phyloP scores from a whole-genome alignment of 106 monocot genomes.

The Dioscorea zingiberensis region DNA sequence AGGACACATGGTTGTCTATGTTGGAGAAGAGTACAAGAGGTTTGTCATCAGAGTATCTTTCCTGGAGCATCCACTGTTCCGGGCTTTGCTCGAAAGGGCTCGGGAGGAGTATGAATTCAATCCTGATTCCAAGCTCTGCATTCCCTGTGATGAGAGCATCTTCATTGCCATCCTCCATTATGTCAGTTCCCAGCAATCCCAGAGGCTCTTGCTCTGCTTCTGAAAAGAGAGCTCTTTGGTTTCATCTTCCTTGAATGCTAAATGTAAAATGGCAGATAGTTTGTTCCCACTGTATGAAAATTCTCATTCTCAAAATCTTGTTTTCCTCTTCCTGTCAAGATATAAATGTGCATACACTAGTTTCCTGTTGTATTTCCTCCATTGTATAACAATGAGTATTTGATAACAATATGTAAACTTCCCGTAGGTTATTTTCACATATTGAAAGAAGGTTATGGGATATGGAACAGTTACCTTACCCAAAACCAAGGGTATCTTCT shows the following conservation, averaged over 20 bases:
- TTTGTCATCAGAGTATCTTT: constrained; percentile 10
- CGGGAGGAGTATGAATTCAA: constrained; percentile 17
- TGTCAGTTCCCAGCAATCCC: not conserved
- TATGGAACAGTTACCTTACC: too few relatives aligned
- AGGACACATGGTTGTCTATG: constrained; percentile 24
- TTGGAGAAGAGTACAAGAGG: constrained; percentile 15
- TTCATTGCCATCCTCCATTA: constrained; percentile 12
- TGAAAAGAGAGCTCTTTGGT: not conserved
- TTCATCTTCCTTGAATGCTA: not conserved
- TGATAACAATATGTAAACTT: too few relatives aligned
- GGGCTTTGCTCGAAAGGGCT: constrained; percentile 17
- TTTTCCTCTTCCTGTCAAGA: too few relatives aligned
- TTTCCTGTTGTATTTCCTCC: too few relatives aligned
- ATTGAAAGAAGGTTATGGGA: too few relatives aligned
- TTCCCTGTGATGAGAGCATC: constrained; percentile 13
- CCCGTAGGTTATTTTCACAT: too few relatives aligned
- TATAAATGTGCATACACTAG: too few relatives aligned
- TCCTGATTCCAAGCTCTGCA: constrained; percentile 8
- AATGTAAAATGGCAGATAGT: too few relatives aligned
- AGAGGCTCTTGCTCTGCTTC: constrained; percentile 4
- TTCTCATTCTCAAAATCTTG: too few relatives aligned
- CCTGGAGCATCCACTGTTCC: constrained; percentile 18
- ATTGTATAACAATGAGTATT: too few relatives aligned
- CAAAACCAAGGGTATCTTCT: too few relatives aligned
- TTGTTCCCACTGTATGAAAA: too few relatives aligned